Percentiles rank a stretch among this genome's conserved stretches.
Conservation (phyloP, 2,329 filamentous ascomycete species). For the Trichoderma koningiopsis region DNA sequence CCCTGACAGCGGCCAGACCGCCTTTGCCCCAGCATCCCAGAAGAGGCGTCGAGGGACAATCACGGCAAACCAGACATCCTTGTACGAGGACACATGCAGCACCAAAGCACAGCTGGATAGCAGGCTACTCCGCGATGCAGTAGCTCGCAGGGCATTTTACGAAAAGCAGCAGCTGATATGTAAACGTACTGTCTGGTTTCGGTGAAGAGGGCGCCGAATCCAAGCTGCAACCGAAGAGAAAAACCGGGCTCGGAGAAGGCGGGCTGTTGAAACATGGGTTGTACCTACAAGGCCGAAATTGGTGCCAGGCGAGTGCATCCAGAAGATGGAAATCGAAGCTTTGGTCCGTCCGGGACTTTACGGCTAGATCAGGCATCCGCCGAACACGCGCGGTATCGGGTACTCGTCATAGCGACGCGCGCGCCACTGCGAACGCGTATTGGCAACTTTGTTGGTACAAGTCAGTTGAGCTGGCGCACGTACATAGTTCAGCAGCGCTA, state of each 20-base stretch:
- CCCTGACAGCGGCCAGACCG: constrained; percentile 22
- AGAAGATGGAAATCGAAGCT: neutral
- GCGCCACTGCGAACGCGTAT: neutral
- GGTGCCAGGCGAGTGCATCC: neutral
- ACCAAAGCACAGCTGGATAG: neutral
- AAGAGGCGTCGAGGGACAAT: neutral
- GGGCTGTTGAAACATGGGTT: neutral
- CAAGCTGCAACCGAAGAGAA: neutral
- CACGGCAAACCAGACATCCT: neutral
- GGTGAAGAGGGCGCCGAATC: neutral
- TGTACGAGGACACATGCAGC: neutral
- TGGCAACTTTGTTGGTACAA: neutral
- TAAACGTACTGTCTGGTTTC: constrained; percentile 5
- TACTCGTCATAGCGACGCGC: neutral
- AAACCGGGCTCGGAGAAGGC: constrained; percentile 10
- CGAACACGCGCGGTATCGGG: neutral
- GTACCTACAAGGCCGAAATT: neutral
- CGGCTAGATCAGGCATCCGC: constrained; percentile 19
- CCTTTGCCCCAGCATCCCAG: constrained; percentile 10
- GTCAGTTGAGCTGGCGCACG: neutral
- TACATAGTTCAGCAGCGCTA: neutral
- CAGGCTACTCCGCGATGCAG: neutral
- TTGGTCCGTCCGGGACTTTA: neutral
- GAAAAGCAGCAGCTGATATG: neutral
- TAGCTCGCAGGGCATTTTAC: neutral